Percentiles rank a stretch among this genome's conserved stretches.
Evolutionary conservation across 129 eudicot genomes (phyloP).

Genomic region (Oenanthe sinensis): DNA sequence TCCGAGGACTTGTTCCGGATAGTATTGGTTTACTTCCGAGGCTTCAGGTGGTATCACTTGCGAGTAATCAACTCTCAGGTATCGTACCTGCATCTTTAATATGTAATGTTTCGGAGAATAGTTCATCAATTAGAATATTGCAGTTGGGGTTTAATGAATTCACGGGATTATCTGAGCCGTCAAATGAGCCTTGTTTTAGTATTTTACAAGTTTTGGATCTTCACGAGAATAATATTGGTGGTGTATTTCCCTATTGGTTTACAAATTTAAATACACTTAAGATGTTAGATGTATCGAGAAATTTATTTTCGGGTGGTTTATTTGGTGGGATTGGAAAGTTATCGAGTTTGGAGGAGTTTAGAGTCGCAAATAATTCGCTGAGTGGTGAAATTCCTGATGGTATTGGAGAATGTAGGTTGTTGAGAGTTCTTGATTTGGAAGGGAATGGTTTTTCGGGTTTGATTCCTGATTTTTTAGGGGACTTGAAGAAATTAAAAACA

Average conservation of each 20-base stretch:
- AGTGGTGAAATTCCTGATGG: constrained; percentile 43
- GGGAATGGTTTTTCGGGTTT: constrained; percentile 48
- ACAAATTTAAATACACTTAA: constrained; percentile 37
- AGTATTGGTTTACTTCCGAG: constrained; percentile 39
- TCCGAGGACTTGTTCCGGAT: constrained; percentile 57
- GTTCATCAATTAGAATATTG: constrained; percentile 30
- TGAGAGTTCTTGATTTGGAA: constrained; percentile 49
- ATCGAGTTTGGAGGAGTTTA: constrained; percentile 39
- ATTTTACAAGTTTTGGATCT: constrained; percentile 39
- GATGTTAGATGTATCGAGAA: constrained; percentile 51
- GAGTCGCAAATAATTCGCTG: constrained; percentile 51
- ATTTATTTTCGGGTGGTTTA: constrained; percentile 37
- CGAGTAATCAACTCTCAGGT: constrained; percentile 46
- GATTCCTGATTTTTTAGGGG: constrained; percentile 48
- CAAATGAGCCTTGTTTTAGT: constrained; percentile 23
- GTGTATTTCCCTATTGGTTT: constrained; percentile 47
- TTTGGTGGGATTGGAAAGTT: constrained; percentile 41
- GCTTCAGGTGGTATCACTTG: constrained; percentile 41
- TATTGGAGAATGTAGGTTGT: constrained; percentile 35
- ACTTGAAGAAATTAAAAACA: constrained; percentile 23
- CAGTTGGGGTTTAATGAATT: constrained; percentile 51
- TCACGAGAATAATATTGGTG: constrained; percentile 55
- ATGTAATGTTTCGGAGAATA: constrained; percentile 20
- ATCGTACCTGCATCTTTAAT: constrained; percentile 41
- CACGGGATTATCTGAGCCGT: constrained; percentile 42